Base-by-base conservation (phyloP, 2,329 filamentous ascomycete genomes). In the Exophiala viscosa region DNA sequence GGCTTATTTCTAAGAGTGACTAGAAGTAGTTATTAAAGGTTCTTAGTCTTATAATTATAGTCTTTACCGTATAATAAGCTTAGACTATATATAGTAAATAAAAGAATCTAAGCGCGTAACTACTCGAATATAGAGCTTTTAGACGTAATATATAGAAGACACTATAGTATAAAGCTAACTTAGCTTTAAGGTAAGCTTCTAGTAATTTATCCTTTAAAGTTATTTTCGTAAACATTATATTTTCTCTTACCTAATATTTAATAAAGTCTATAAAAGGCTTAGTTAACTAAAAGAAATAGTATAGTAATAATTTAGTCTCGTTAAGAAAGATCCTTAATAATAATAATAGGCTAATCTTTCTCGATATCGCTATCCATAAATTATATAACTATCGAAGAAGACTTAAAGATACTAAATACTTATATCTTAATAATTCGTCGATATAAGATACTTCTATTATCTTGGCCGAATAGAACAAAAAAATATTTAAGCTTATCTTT, bases 401-500 rank as follows among this genome's bases (percentile, higher is more conserved):
- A 35, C 40, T 46, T 5, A 48, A 45, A 31, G 28, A 40, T 18
- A 4, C 15, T 17, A 40, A 11, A n/a, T n/a, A 15, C 11, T 31
- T 8, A 18, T 13, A 8, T 4, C 11, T 8, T n/a, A 28, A 28
- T 17, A 9, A 23, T 13, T 18, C 8, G 20, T 18, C 20, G 6
- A 7, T 18, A n/a, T 10, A 11, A 9, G 40, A 23, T 17, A 4
- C 17, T 7, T 23, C 10, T 11, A 13, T 23, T 14, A 10, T 42
- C 5, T 31, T 51, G 2, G 43, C 39, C 13, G 38, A 52, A 14
- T 66, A 70, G 14, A 66, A 76, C 63, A 66, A 67, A 15, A 67
- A 72, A 9, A 82, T 80, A 0, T 69, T 83, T 20, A 72, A 77
- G 10, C 65, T 83, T 9, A 61, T 83, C 2, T 82, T 78, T 60